Evolutionary conservation across 805 yeast species (phyloP).

Genomic region (Cyberlindnera maritima): DNA sequence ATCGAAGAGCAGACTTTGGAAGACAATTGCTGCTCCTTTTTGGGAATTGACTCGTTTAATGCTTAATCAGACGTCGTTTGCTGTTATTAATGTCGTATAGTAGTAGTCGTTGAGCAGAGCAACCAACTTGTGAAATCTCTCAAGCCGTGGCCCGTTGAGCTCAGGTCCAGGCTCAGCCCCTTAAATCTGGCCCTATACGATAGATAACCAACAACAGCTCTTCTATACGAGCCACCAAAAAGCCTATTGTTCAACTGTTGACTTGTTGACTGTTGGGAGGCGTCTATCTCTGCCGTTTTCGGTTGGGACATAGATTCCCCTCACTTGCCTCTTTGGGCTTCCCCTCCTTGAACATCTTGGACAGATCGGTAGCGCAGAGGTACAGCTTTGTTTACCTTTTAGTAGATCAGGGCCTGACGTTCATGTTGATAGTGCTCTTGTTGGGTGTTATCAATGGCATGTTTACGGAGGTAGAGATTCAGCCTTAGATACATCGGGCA

Average conservation of each 20-base stretch:
- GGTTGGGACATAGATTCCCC: not conserved
- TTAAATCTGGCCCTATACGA: too few relatives aligned
- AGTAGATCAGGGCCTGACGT: too few relatives aligned
- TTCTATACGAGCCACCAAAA: not conserved
- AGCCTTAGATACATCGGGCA: too few relatives aligned
- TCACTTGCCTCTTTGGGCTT: constrained; percentile 2
- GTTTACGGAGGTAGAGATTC: too few relatives aligned
- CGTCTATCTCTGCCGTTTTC: not conserved
- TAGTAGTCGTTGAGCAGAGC: too few relatives aligned
- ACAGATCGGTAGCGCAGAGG: not conserved
- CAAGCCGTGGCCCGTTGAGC: too few relatives aligned
- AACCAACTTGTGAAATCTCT: too few relatives aligned
- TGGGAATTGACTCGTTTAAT: constrained; percentile 4
- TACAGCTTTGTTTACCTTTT: constrained; percentile 1
- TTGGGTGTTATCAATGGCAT: too few relatives aligned
- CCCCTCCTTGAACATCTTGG: not conserved
- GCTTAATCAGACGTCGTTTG: not conserved
- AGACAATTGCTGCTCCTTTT: constrained; percentile 3
- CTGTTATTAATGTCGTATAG: too few relatives aligned
- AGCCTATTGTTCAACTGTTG: not conserved
- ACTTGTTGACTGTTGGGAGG: not conserved
- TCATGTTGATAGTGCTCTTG: not conserved
- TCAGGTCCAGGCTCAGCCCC: too few relatives aligned
- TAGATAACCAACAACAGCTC: not conserved
- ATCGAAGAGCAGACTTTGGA: not conserved